Percentiles rank a stretch among this genome's conserved stretches.
Conservation (phyloP, 495 filamentous ascomycete species). For the Xylaria castorea region DNA sequence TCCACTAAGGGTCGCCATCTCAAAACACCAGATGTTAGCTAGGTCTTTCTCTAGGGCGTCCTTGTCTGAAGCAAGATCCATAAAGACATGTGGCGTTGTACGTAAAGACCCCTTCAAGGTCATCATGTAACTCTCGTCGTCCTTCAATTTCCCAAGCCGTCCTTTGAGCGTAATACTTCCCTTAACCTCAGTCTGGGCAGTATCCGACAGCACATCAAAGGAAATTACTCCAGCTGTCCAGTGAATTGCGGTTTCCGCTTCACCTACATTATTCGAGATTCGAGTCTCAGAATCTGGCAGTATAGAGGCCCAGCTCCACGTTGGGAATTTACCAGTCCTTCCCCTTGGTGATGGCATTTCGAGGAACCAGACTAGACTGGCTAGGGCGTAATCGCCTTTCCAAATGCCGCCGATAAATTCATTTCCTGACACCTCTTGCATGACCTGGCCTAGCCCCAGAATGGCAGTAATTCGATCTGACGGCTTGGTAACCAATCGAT, state of each 20-base stretch:
- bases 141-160: not conserved
- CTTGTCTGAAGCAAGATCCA: not conserved
- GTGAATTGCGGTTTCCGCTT: not conserved
- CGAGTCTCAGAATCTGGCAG: not conserved
- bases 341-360: not conserved
- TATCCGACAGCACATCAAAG: not conserved
- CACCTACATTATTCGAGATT: not conserved
- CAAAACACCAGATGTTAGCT: not conserved
- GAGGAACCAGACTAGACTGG: not conserved
- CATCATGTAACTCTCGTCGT: not conserved
- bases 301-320: not conserved
- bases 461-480: conserved; percentile 1
- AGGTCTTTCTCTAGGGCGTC: not conserved
- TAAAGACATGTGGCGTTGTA: not conserved
- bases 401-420: not conserved
- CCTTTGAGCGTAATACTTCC: not conserved
- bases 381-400: not conserved
- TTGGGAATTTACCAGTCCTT: not conserved
- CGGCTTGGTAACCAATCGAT: not conserved
- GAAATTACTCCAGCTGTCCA: not conserved
- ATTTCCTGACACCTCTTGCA: not conserved
- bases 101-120: not conserved
- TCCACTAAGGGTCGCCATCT: not conserved
- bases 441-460: not conserved
- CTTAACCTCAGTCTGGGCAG: not conserved